A percentile compares a stretch with the other conserved stretches of the same genome.
Conservation (phyloP, 345 rosid species). For the Eutrema heterophyllum region DNA sequence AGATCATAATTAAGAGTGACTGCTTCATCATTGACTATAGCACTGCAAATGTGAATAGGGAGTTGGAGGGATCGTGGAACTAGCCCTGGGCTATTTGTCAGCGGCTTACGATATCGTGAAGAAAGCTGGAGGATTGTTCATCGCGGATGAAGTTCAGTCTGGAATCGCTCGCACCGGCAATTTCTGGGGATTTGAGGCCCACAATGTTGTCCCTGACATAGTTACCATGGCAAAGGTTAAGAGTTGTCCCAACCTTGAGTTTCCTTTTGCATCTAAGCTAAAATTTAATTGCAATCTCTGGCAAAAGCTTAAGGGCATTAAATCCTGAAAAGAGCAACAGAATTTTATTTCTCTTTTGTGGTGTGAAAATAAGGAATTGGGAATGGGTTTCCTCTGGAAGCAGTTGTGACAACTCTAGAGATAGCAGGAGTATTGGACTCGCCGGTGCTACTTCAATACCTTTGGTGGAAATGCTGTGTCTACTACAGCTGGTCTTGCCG, state of each 20-base stretch:
- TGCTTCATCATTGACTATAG: background rate
- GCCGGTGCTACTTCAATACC: conserved; percentile 81
- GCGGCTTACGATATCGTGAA: conserved; percentile 55
- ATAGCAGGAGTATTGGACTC: conserved; percentile 78
- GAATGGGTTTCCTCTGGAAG: conserved; percentile 96
- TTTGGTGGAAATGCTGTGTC: conserved; percentile 91
- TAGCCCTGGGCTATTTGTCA: conserved; percentile 89
- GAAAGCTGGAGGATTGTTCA: conserved; percentile 89
- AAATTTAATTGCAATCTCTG: no score
- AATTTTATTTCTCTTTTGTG: background rate
- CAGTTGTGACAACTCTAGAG: conserved; percentile 95
- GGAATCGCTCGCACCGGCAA: conserved; percentile 85
- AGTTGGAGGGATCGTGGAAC: conserved; percentile 89
- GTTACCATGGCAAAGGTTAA: conserved; percentile 99
- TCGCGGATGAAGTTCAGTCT: conserved; percentile 91
- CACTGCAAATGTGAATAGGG: conserved; percentile 48
- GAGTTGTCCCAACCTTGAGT: conserved; percentile 7
- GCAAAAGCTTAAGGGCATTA: no score
- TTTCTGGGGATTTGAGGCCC: conserved; percentile 90
- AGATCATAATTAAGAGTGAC: background rate
- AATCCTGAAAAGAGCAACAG: background rate
- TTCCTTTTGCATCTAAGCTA: background rate
- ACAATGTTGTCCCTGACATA: conserved; percentile 95
- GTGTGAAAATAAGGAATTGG: conserved; percentile 69
- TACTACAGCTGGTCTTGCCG: conserved; percentile 88